Base-by-base conservation (phyloP, 2,329 filamentous ascomycete genomes). In the Paraconiothyrium brasiliense region DNA sequence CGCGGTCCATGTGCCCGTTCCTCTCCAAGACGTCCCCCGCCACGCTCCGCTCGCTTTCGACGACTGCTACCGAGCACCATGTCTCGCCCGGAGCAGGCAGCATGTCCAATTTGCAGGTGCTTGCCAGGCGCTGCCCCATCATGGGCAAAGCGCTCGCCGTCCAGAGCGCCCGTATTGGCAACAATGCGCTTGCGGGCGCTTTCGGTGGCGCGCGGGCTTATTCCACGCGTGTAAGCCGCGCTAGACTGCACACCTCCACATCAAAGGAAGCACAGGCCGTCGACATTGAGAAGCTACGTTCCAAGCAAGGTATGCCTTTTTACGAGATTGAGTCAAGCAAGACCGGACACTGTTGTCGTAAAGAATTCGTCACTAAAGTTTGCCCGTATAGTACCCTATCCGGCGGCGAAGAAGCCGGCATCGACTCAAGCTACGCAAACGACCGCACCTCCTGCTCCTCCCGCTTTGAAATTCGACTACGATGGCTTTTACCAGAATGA, bases 111-210 rank as follows among this genome's bases (percentile, higher is more conserved):
- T 87, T 99, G 74, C 95, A 98, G 84, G 89, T 95, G 70, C 89
- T 97, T 76, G 95, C 93, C 74, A 90, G 93, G 77, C 93, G 94
- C 80, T 99, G 95, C 87, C 95, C 95, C 61, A 91, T 99, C 80
- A 99, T 99, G 95, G 94, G 94, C 80, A 97, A 97, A 86, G 95
- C 95, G 46, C 88, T 99, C 79, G 92, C 93, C 64, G 90, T 97
- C 43, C 94, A 97, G 85, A 83, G 82, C 62, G 81, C 82, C 61
- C 84, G 84, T 73, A 78, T 80, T 63, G 78, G 76, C 68, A 81
- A 81, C 70, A 77, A 75, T 65, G 76, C 79, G 35, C 77, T 85
- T 22, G 79, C 80, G 43, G 82, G 83, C 41, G 82, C 81, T 66
- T 85, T 83, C 68, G 84, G 80, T 57, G 83, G 83, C 62, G 76